These are phyloP conservation scores for Anthracocystis setariae DNA, from an alignment of 1,284 basidiomycete species.

Conservation along the genomic window DNA sequence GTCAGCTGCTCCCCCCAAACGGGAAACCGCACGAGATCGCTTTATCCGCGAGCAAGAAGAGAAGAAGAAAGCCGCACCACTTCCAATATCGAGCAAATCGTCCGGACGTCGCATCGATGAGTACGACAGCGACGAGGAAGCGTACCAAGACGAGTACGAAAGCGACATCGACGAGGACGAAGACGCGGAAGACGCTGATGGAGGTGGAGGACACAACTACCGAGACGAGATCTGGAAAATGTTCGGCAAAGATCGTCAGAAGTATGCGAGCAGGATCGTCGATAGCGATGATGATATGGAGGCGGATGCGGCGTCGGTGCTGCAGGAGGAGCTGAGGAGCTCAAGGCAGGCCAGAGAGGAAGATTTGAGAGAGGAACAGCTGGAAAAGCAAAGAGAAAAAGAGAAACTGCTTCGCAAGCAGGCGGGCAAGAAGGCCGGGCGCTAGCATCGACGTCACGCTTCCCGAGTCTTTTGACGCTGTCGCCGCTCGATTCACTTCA, in stretches of 20 bases:
- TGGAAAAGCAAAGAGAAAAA: slow-evolving; percentile 42
- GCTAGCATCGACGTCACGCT: not conserved
- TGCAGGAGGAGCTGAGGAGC: slow-evolving; percentile 58
- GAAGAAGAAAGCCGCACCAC: slow-evolving; percentile 35
- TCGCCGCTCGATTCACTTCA: too few relatives aligned
- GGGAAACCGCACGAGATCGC: slow-evolving; percentile 55
- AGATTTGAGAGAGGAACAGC: slow-evolving; percentile 56
- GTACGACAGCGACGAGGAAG: slow-evolving; percentile 41
- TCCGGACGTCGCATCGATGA: slow-evolving; percentile 15
- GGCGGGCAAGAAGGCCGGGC: slow-evolving; percentile 9
- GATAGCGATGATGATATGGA: slow-evolving; percentile 67
- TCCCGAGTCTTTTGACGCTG: too few relatives aligned
- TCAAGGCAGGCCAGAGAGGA: slow-evolving; percentile 54
- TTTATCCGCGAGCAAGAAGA: slow-evolving; percentile 59
- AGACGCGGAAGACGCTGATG: slow-evolving; percentile 36
- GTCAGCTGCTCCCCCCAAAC: slow-evolving; percentile 17
- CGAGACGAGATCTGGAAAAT: slow-evolving; percentile 63
- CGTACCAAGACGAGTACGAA: slow-evolving; percentile 37
- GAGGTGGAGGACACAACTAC: slow-evolving; percentile 17
- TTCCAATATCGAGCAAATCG: not conserved
- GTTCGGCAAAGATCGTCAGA: slow-evolving; percentile 58
- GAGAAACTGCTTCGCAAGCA: slow-evolving; percentile 52
- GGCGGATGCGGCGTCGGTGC: slow-evolving; percentile 57
- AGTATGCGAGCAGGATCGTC: slow-evolving; percentile 52
- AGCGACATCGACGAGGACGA: slow-evolving; percentile 32